A percentile compares a stretch with the other conserved stretches of the same genome.
phyloP scores from a whole-genome alignment of 306 rosid species.

The Ormosia emarginata region DNA sequence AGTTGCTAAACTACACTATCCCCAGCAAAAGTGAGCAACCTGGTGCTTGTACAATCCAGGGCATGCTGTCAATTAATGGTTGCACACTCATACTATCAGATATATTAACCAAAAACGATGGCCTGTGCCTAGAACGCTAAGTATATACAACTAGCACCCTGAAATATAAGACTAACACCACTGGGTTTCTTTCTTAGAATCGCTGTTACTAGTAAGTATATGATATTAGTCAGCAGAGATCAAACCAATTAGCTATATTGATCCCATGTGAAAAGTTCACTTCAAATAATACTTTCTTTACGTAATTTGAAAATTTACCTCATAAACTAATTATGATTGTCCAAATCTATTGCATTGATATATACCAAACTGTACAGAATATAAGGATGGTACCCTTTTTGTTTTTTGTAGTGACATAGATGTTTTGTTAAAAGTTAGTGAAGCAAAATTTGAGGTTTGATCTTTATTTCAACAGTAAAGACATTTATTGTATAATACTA shows the following conservation, averaged over 20 bases:
- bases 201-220: not conserved
- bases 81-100: too few species aligned
- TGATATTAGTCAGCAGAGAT: not conserved
- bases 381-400: not conserved
- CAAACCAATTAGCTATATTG: not conserved
- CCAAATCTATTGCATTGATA: constrained; percentile 3
- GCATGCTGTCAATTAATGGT: too few species aligned
- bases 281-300: not conserved
- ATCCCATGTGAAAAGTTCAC: not conserved
- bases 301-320: not conserved
- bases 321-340: not conserved
- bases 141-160: not conserved
- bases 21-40: too few species aligned
- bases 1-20: too few species aligned
- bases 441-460: not conserved
- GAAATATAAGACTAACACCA: not conserved
- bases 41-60: too few species aligned
- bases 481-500: too few species aligned
- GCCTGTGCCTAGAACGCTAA: not conserved
- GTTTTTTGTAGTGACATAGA: not conserved
- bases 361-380: not conserved
- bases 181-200: not conserved
- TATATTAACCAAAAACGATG: too few species aligned
- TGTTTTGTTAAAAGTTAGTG: not conserved
- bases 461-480: not conserved